phyloP scores from a whole-genome alignment of 768 basidiomycete genomes.

The Hebeloma cylindrosporum region DNA sequence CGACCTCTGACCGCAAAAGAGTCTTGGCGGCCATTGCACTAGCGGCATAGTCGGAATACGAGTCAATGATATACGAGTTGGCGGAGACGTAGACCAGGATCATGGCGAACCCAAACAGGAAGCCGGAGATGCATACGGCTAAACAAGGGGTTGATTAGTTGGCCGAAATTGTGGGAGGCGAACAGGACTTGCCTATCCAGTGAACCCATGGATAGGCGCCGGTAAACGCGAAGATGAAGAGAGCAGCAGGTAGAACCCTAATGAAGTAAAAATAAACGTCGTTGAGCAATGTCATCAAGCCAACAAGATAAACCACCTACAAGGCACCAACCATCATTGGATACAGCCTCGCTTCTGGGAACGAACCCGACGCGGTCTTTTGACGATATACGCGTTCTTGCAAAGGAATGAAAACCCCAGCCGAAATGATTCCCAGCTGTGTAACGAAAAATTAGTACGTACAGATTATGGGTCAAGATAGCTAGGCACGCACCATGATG shows the following conservation, averaged over 20 bases:
- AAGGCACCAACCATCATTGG: slow-evolving; percentile 42
- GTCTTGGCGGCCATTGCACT: slow-evolving; percentile 48
- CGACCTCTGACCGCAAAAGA: slow-evolving; percentile 36
- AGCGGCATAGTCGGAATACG: slow-evolving; percentile 41
- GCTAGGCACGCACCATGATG: slow-evolving; percentile 34
- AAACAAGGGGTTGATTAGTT: background rate
- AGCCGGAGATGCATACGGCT: slow-evolving; percentile 37
- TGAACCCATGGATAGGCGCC: slow-evolving; percentile 40
- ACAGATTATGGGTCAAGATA: background rate
- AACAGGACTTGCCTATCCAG: slow-evolving; percentile 33
- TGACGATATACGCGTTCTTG: slow-evolving; percentile 35
- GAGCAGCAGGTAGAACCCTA: slow-evolving; percentile 38
- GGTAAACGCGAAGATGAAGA: slow-evolving; percentile 47
- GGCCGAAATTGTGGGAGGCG: background rate
- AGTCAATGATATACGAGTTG: slow-evolving; percentile 47
- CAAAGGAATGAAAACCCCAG: slow-evolving; percentile 30
- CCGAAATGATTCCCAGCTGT: slow-evolving; percentile 36
- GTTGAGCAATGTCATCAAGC: background rate
- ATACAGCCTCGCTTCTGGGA: slow-evolving; percentile 44
- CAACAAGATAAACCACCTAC: slow-evolving; percentile 23
- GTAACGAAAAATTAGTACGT: background rate
- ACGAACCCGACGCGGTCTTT: slow-evolving; percentile 34
- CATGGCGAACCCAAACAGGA: slow-evolving; percentile 42
- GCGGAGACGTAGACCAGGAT: slow-evolving; percentile 44
- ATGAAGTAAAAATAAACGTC: background rate